Conservation (phyloP, 345 rosid genomes). For the Moricandia arvensis region DNA sequence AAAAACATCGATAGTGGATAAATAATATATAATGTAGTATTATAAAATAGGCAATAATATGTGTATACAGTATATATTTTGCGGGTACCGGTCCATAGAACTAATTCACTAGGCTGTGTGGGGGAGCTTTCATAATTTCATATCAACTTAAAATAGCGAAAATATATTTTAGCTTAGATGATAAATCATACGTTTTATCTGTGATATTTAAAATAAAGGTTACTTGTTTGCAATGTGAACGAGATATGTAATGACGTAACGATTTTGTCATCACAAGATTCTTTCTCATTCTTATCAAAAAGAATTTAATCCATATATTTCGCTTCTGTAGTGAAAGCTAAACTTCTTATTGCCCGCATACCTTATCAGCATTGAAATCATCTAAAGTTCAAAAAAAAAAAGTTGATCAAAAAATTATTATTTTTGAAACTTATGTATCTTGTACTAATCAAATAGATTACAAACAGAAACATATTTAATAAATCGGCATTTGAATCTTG, state of each 20-base stretch:
- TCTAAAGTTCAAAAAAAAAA: no score
- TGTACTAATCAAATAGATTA: no score
- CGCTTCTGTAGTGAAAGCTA: neutral
- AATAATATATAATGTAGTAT: no score
- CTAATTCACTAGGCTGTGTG: neutral
- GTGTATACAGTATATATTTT: neutral
- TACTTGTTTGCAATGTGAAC: conserved; percentile 10
- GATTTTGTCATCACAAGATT: neutral
- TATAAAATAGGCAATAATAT: no score
- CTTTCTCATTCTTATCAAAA: no score
- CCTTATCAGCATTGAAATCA: neutral
- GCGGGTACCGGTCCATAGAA: neutral
- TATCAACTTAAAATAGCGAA: neutral
- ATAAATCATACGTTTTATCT: neutral
- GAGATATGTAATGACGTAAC: conserved; percentile 9
- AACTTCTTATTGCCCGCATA: neutral
- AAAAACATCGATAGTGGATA: no score
- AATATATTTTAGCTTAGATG: neutral
- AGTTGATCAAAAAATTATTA: no score
- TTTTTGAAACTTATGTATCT: no score
- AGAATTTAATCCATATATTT: no score
- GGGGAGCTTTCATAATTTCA: conserved; percentile 5
- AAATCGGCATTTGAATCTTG: no score
- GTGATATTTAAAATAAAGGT: neutral
- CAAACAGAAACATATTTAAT: no score